These are phyloP conservation scores for Dittrichia graveolens DNA, from an alignment of 129 eudicot species.

Conservation along the genomic window DNA sequence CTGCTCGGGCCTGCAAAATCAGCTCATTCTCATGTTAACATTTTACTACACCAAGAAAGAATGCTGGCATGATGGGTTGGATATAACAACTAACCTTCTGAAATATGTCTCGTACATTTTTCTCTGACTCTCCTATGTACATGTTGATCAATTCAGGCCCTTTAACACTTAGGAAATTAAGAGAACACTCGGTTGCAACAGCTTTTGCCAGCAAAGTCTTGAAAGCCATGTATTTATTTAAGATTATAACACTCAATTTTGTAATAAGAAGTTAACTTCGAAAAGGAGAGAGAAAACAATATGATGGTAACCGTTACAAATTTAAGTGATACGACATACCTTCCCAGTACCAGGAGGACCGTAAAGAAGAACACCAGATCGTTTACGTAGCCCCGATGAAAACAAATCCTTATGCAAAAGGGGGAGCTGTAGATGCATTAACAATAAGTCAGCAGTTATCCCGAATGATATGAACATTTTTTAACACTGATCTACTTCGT, in stretches of 20 bases:
- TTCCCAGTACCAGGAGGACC: slow-evolving; percentile 99
- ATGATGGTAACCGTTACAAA: slow-evolving; percentile 5
- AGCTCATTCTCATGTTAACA: slow-evolving; percentile 21
- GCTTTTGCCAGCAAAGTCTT: slow-evolving; percentile 97
- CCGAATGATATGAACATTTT: slow-evolving; percentile 8
- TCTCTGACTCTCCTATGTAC: slow-evolving; percentile 99
- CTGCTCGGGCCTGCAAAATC: slow-evolving; percentile 85
- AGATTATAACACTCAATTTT: background rate
- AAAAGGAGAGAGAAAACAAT: background rate
- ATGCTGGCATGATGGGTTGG: background rate
- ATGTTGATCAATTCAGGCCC: slow-evolving; percentile 98
- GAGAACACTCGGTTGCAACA: slow-evolving; percentile 97
- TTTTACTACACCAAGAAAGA: slow-evolving; percentile 19
- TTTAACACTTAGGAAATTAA: slow-evolving; percentile 92
- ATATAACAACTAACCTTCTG: slow-evolving; percentile 64
- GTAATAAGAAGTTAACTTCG: background rate
- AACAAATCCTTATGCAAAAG: slow-evolving; percentile 91
- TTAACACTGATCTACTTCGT: slow-evolving; percentile 3
- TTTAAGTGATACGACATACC: slow-evolving; percentile 43
- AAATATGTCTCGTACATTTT: slow-evolving; percentile 91
- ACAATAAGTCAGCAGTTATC: slow-evolving; percentile 1
- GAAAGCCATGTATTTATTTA: slow-evolving; percentile 2
- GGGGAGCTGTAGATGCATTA: slow-evolving; percentile 64
- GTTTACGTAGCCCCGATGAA: slow-evolving; percentile 93
- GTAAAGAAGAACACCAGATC: slow-evolving; percentile 97